Base-by-base conservation (phyloP, 2,329 filamentous ascomycete genomes). In the Monosporascus sp. region DNA sequence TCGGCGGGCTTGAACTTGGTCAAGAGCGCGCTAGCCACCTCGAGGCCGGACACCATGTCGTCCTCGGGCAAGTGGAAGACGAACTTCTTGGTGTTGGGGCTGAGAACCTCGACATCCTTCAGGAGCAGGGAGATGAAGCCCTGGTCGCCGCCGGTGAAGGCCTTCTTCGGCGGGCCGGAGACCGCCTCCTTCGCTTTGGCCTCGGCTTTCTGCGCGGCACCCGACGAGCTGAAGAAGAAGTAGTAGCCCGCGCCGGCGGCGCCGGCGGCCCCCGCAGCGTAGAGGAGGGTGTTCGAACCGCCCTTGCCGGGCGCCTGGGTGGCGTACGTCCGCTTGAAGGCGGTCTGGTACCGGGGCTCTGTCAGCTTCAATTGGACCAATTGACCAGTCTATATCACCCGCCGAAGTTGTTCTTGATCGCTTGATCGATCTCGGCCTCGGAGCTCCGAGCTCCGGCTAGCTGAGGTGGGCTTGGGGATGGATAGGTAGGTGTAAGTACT, bases 1-100 rank as follows among this genome's bases (percentile, higher is more conserved):
- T 86, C 85, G n/a, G 83, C 82, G 6, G 86, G 85, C 78, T 96
- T 91, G 81, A 85, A 97, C 76, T 95, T 96, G 61, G 94, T 94
- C 69, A 99, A 78, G 62, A 99, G 74, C 46, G 91, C 92, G 81
- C 90, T 96, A 54, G 93, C 85, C 59, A 96, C 77, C 37, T 82
- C 74, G 55, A 99, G 76, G 45, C 94, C 94, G 54, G 90, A 93
- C 51, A 96, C 87, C 73, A 87, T 84, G 69, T 96, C 88, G 58
- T 84, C 79, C 70, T 95, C 89, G 17, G 90, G 90, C 44, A 97
- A 84, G 66, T 87, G 85, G 75, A 99, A 97, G 64, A 89, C 86
- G 69, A 97, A 80, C 65, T 83, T 86, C 85, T 97, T 97, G 65
- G 91, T 95, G 80, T 97, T 97, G 81, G 92, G 88, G 79, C 91